phyloP scores from a whole-genome alignment of 2,329 filamentous ascomycete genomes.

The Xylaria sp. region DNA sequence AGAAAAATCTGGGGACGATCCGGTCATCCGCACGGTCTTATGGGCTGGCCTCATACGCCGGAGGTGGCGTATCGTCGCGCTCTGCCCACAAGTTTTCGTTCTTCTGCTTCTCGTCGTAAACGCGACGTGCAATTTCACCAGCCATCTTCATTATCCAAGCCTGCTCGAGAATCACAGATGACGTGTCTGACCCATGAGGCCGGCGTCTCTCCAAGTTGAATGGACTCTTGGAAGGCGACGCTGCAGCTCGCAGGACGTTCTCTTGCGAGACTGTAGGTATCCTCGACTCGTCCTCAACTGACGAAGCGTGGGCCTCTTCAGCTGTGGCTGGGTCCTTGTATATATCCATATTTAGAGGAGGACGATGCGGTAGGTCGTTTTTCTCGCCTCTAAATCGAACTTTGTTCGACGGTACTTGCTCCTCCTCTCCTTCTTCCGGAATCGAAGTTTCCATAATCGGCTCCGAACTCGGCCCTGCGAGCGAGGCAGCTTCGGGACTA shows the following conservation, averaged over 20 bases:
- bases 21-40: constrained; percentile 35
- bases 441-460: constrained; percentile 59
- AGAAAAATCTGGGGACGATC: constrained; percentile 14
- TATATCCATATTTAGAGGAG: constrained; percentile 40
- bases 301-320: constrained; percentile 16
- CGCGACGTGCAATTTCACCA: constrained; percentile 82
- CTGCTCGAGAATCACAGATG: constrained; percentile 70
- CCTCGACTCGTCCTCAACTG: constrained; percentile 15
- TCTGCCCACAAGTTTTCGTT: constrained; percentile 57
- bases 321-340: constrained; percentile 33
- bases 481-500: constrained; percentile 56
- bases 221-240: constrained; percentile 35
- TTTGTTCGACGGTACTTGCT: constrained; percentile 38
- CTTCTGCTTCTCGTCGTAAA: constrained; percentile 80
- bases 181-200: constrained; percentile 50
- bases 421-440: constrained; percentile 51
- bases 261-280: constrained; percentile 26
- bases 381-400: constrained; percentile 46
- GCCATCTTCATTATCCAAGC: constrained; percentile 94
- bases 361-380: constrained; percentile 35
- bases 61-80: constrained; percentile 60
- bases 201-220: constrained; percentile 36
- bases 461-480: constrained; percentile 64
- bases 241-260: constrained; percentile 28
- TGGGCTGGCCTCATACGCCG: constrained; percentile 60